Base-by-base conservation (phyloP, 148 eudicot species). In the Spergularia bocconei region DNA sequence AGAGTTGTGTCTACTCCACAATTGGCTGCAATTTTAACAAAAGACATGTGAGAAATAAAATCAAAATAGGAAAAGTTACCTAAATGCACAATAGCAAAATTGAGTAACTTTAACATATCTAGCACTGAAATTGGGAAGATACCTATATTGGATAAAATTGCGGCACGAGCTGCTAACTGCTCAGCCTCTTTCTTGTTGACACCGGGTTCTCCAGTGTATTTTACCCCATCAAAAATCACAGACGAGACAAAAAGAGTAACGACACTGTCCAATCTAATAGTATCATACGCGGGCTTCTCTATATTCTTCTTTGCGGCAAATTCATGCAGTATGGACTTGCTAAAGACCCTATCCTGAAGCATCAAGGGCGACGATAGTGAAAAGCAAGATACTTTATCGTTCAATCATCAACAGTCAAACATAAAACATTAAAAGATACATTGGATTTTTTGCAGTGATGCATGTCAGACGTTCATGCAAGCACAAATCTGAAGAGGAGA, bases 321-420 rank as follows among this genome's bases (percentile, higher is more conserved):
- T 65, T 92, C 98, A 70, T 85, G 75, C 25, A 92, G 77, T 68
- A 89, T 84, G 16, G 87, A 62, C 85, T 89, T 90, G 88, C 98
- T 86, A 80, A 88, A 82, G 52, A 63, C 47, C 53, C 82, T 82
- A 72, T 86, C 84, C 93, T 89, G 85, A 70, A 75, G 75, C 63
- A 62, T 20, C 7, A 56, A 52, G 13, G 65, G 8, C 33, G 47
- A 47, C 13, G 20, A 63, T 50, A 12, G 19, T 48, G 55, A 68
- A 67, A 54, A 4, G 38, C 38, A 17, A 64, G 47, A 64, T 16
- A 63, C 19, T 63, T 56, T 51, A 53, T 11, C 19, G n/a, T 64
- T 3, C 48, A 73, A 65, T 0, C 29, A 25, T 7, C 56, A 52
- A 11, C 19, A 33, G 29, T 39, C 69, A 56, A 19, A 39, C 52